Evolutionary conservation across 2,329 filamentous ascomycete species (phyloP).

Genomic region (Chaetomiaceae sp.): DNA sequence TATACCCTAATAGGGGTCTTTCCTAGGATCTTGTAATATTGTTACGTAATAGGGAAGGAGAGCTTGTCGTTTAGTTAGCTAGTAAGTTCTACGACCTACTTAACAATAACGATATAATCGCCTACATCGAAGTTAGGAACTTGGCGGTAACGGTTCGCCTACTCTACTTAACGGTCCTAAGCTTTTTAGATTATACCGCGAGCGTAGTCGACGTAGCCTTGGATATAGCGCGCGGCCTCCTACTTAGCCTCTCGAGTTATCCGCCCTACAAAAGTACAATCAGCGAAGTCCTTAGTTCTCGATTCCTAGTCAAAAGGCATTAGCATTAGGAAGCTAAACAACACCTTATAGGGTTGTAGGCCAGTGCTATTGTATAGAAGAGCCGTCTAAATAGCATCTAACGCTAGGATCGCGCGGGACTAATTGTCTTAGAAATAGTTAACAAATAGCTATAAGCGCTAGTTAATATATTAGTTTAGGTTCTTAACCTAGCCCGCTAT

Average conservation of each 20-base stretch:
- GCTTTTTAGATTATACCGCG: background rate
- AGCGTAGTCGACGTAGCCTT: background rate
- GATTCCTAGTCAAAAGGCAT: background rate
- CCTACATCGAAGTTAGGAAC: background rate
- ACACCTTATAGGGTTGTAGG: background rate
- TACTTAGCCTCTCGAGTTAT: background rate
- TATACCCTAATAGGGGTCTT: background rate
- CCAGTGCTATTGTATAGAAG: background rate
- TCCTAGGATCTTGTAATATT: background rate
- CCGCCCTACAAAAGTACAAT: background rate
- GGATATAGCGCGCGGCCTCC: background rate
- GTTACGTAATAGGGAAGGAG: background rate
- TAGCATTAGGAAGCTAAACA: background rate
- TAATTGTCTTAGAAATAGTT: background rate
- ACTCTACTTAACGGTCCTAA: background rate
- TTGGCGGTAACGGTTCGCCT: background rate
- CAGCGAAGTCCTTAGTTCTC: background rate
- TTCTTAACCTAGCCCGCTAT: background rate
- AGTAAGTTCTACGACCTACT: background rate
- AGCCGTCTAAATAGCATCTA: background rate
- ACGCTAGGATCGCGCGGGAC: background rate
- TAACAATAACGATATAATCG: background rate
- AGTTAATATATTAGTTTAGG: background rate
- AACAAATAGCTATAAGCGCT: background rate
- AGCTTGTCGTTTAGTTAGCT: background rate